Percentiles rank a stretch among this genome's conserved stretches.
phyloP scores from a whole-genome alignment of 768 basidiomycete genomes.

The Cyclocybe cylindracea region DNA sequence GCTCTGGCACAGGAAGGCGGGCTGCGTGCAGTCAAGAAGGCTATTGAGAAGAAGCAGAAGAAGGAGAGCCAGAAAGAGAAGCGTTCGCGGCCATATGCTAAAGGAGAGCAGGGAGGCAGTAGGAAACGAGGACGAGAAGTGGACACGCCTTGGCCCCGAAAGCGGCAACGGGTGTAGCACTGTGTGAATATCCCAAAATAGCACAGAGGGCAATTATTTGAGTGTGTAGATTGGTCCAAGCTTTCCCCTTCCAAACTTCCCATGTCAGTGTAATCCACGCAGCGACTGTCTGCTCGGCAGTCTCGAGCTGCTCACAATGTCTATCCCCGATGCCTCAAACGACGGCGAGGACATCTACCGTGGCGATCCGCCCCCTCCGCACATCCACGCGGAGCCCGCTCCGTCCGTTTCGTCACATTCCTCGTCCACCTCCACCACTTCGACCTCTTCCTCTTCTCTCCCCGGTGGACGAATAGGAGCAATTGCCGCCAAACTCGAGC shows the following conservation, averaged over 20 bases:
- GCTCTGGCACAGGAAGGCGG: conserved; percentile 79
- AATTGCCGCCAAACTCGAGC: conserved; percentile 64
- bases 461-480: conserved; percentile 47
- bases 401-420: conserved; percentile 36
- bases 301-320: conserved; percentile 16
- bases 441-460: conserved; percentile 38
- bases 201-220: conserved; percentile 14
- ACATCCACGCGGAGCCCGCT: conserved; percentile 21
- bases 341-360: conserved; percentile 60
- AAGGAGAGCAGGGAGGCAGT: neutral
- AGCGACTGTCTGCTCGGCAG: conserved; percentile 1
- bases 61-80: conserved; percentile 91
- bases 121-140: conserved; percentile 1
- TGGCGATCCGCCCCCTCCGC: conserved; percentile 43
- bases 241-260: conserved; percentile 1
- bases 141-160: neutral
- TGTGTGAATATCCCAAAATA: conserved; percentile 11
- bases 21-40: conserved; percentile 79
- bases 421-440: conserved; percentile 41
- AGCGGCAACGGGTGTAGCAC: conserved; percentile 7
- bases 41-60: conserved; percentile 85
- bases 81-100: conserved; percentile 48
- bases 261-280: conserved; percentile 14
- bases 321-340: conserved; percentile 20
- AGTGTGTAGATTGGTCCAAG: neutral